Percentiles rank a stretch among this genome's conserved stretches.
These are phyloP conservation scores for Pseudoneurospora amorphoporcata DNA, from an alignment of 495 filamentous ascomycete species.

Conservation along the genomic window DNA sequence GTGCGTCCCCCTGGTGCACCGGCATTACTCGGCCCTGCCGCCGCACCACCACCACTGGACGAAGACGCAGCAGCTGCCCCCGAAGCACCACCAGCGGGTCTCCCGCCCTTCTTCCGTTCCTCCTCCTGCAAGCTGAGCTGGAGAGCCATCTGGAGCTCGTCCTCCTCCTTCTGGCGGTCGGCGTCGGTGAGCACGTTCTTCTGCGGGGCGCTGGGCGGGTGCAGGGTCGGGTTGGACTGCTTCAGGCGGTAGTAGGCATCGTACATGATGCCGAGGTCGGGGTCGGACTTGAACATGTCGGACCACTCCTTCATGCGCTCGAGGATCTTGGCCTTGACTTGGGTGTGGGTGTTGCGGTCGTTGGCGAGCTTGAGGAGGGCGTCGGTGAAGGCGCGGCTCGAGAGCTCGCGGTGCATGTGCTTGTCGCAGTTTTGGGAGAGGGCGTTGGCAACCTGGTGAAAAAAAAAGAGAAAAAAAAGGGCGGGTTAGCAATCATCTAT, in stretches of 20 bases:
- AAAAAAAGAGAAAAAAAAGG: background rate
- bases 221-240: constrained; percentile 73
- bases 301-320: constrained; percentile 96
- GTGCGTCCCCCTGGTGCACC: constrained; percentile 14
- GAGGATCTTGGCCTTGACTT: constrained; percentile 93
- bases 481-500: background rate
- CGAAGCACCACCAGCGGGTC: constrained; percentile 22
- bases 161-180: constrained; percentile 92
- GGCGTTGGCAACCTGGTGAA: constrained; percentile 68
- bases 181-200: constrained; percentile 83
- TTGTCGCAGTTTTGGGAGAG: constrained; percentile 91
- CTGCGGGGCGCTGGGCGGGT: constrained; percentile 82
- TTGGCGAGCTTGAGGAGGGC: constrained; percentile 80
- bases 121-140: constrained; percentile 85
- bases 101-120: constrained; percentile 36
- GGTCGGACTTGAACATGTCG: constrained; percentile 82
- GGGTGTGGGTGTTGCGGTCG: constrained; percentile 90
- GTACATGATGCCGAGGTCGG: constrained; percentile 95
- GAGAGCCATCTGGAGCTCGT: constrained; percentile 93
- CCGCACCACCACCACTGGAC: background rate
- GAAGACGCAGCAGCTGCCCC: constrained; percentile 1
- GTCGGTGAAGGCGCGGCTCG: constrained; percentile 92
- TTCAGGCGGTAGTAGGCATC: constrained; percentile 88
- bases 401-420: constrained; percentile 85
- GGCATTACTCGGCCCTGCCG: background rate